Percentiles rank a stretch among this genome's conserved stretches.
phyloP scores from a whole-genome alignment of 2,329 filamentous ascomycete genomes.

The Aspergillus arachidicola region DNA sequence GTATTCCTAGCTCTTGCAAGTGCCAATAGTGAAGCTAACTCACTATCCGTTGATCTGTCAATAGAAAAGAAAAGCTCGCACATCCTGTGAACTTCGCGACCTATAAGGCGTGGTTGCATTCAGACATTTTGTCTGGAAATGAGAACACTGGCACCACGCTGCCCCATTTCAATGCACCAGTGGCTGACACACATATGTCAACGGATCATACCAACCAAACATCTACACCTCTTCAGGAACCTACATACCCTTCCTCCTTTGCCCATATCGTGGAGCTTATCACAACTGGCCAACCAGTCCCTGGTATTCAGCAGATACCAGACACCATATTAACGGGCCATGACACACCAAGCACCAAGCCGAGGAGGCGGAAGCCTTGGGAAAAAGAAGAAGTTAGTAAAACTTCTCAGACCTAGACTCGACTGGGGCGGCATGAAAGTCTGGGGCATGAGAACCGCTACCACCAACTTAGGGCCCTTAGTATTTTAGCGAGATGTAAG shows the following conservation, averaged over 20 bases:
- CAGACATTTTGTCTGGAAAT: conserved; percentile 8
- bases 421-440: not conserved
- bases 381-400: conserved; percentile 59
- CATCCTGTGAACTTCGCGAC: conserved; percentile 63
- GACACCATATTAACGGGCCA: conserved; percentile 74
- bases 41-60: not conserved
- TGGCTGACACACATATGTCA: conserved; percentile 9
- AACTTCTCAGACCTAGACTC: conserved; percentile 1
- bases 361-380: conserved; percentile 74
- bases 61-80: conserved; percentile 41
- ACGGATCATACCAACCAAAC: conserved; percentile 14
- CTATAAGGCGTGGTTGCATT: conserved; percentile 66
- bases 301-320: conserved; percentile 85
- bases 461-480: not conserved
- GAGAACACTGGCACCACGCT: conserved; percentile 11
- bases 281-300: conserved; percentile 77
- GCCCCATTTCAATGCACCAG: conserved; percentile 9
- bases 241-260: conserved; percentile 80
- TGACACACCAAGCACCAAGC: conserved; percentile 58
- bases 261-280: conserved; percentile 84
- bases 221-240: conserved; percentile 48
- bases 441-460: not conserved
- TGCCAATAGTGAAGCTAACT: not conserved
- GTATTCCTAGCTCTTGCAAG: not conserved
- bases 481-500: not conserved